Conservation (phyloP, 768 basidiomycete species). For the Floccularia luteovirens region DNA sequence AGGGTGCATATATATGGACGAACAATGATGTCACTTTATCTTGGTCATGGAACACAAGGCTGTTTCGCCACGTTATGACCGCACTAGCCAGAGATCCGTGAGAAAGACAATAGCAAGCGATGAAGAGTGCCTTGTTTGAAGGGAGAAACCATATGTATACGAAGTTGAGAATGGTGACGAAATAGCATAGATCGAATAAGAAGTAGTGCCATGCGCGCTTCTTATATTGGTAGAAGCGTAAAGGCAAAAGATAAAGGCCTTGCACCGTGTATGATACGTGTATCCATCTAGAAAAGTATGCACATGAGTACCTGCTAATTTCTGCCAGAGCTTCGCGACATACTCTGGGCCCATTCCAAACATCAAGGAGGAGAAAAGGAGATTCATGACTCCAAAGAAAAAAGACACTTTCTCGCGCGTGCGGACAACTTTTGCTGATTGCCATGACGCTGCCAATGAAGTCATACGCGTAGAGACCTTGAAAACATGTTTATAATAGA, state of each 20-base stretch:
- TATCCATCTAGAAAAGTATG: constrained; percentile 57
- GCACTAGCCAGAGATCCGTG: constrained; percentile 90
- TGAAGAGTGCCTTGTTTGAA: constrained; percentile 66
- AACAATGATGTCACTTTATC: constrained; percentile 96
- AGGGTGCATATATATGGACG: constrained; percentile 90
- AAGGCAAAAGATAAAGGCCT: constrained; percentile 70
- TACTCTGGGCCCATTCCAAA: constrained; percentile 87
- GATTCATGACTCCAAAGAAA: constrained; percentile 88
- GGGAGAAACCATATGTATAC: constrained; percentile 91
- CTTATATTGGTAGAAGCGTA: constrained; percentile 85
- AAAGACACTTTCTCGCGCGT: constrained; percentile 85
- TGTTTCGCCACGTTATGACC: constrained; percentile 98
- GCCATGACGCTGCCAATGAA: constrained; percentile 77
- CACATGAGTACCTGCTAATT: background rate
- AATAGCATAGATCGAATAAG: constrained; percentile 90
- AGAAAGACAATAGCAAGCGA: constrained; percentile 89
- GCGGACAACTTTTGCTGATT: constrained; percentile 81
- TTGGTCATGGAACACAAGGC: constrained; percentile 93
- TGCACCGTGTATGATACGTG: constrained; percentile 83
- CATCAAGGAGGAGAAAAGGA: constrained; percentile 77
- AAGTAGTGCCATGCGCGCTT: constrained; percentile 93
- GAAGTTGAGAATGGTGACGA: constrained; percentile 85
- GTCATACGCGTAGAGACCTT: constrained; percentile 80
- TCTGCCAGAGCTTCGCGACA: constrained; percentile 19
- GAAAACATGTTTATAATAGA: background rate